Percentiles rank a stretch among this genome's conserved stretches.
These are phyloP conservation scores for Microbotryum violaceum DNA, from an alignment of 1,284 basidiomycete genomes.

Conservation along the genomic window DNA sequence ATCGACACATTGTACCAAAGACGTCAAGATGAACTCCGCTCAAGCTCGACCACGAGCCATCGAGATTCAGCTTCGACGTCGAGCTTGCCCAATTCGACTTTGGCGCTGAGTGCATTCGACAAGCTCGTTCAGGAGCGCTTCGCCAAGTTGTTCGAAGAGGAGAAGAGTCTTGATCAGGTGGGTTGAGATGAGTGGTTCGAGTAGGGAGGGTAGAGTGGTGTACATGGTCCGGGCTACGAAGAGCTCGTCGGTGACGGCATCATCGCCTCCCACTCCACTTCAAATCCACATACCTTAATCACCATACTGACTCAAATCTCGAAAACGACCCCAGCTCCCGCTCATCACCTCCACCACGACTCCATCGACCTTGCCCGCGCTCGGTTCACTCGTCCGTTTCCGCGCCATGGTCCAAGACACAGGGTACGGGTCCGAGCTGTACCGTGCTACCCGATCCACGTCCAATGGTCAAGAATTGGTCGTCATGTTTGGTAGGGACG, in stretches of 20 bases:
- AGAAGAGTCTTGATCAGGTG: conserved; percentile 8
- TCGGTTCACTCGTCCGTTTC: conserved; percentile 36
- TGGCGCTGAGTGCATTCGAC: conserved; percentile 23
- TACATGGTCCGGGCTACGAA: no score
- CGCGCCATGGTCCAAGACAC: conserved; percentile 43
- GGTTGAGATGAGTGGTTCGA: not conserved
- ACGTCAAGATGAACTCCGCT: no score
- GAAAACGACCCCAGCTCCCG: conserved; percentile 4
- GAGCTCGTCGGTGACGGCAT: no score
- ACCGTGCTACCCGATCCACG: conserved; percentile 18
- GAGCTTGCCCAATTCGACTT: not conserved
- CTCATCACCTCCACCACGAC: conserved; percentile 15
- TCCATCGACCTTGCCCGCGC: conserved; percentile 1
- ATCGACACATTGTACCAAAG: conserved; percentile 10
- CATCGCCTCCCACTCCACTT: no score
- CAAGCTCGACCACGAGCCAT: no score
- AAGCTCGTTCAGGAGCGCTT: conserved; percentile 14
- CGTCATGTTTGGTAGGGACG: conserved; percentile 30
- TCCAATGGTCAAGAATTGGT: conserved; percentile 19
- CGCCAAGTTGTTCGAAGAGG: conserved; percentile 2
- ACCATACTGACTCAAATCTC: no score
- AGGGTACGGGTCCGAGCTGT: conserved; percentile 39
- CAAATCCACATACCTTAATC: no score
- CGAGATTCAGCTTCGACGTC: no score
- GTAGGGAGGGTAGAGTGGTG: no score